Evolutionary conservation across 495 filamentous ascomycete species (phyloP).

Genomic region (Xylaria flabelliformis): DNA sequence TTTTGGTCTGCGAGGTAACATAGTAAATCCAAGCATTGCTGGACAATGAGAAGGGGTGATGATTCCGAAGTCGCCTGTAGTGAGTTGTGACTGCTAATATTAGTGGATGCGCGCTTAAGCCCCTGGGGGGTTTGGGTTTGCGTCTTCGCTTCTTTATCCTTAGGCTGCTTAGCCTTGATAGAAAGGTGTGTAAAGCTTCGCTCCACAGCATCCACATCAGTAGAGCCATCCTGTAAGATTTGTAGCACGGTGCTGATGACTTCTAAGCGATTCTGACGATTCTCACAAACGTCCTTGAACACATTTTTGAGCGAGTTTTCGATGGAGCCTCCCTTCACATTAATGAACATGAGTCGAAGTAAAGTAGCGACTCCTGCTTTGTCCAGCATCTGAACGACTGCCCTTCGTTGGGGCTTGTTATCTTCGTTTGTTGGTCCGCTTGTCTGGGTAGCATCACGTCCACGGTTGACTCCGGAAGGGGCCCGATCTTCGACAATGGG

Average conservation of each 20-base stretch:
- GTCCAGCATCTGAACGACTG: constrained; percentile 94
- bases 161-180: constrained; percentile 82
- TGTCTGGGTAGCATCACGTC: constrained; percentile 37
- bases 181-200: constrained; percentile 93
- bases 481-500: constrained; percentile 34
- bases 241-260: constrained; percentile 93
- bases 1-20: constrained; percentile 83
- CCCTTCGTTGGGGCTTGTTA: constrained; percentile 72
- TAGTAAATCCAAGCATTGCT: constrained; percentile 87
- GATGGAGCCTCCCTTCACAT: constrained; percentile 78
- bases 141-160: constrained; percentile 57
- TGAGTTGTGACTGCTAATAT: constrained; percentile 54
- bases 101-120: constrained; percentile 72
- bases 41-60: constrained; percentile 91
- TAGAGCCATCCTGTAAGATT: constrained; percentile 95
- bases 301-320: constrained; percentile 82
- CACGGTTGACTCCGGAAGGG: constrained; percentile 36
- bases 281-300: constrained; percentile 87
- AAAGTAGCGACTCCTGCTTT: constrained; percentile 93
- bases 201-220: constrained; percentile 91
- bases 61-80: constrained; percentile 72
- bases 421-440: constrained; percentile 42
- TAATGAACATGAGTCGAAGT: constrained; percentile 95
- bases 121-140: constrained; percentile 88
- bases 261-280: constrained; percentile 90